Conservation (phyloP, 1,139 yeast genomes). For the Yamadazyma atmosphaerica region DNA sequence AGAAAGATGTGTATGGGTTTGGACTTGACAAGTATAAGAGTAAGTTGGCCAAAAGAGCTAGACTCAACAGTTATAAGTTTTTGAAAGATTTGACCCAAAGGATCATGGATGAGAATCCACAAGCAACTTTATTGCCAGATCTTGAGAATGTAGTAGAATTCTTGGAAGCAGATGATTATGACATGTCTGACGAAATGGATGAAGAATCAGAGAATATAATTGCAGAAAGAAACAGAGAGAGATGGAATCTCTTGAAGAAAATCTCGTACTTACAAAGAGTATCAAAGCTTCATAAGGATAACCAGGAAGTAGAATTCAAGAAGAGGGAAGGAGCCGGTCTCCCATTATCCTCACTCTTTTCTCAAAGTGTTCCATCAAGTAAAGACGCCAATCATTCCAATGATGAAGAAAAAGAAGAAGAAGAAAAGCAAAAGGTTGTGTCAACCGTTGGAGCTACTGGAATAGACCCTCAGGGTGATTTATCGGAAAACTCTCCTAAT, state of each 20-base stretch:
- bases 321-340: conserved; percentile 38
- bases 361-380: conserved; percentile 2
- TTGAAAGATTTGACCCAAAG: conserved; percentile 55
- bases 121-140: conserved; percentile 54
- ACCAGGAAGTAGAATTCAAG: conserved; percentile 31
- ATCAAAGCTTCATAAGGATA: conserved; percentile 44
- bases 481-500: background rate
- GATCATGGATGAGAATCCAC: conserved; percentile 40
- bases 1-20: conserved; percentile 71
- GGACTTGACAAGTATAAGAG: conserved; percentile 65
- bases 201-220: conserved; percentile 43
- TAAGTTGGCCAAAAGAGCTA: conserved; percentile 47
- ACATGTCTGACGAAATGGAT: conserved; percentile 36
- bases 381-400: conserved; percentile 5
- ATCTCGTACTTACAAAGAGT: conserved; percentile 66
- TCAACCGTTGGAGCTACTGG: conserved; percentile 9
- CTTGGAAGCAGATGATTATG: conserved; percentile 46
- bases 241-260: conserved; percentile 71
- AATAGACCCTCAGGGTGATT: background rate
- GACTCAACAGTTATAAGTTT: conserved; percentile 54
- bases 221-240: conserved; percentile 51
- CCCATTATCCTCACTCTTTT: conserved; percentile 14
- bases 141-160: conserved; percentile 56
- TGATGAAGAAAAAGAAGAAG: background rate
- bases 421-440: conserved; percentile 7